Conservation (phyloP, 139 green algal genomes). For the Ostreobium quekettii region DNA sequence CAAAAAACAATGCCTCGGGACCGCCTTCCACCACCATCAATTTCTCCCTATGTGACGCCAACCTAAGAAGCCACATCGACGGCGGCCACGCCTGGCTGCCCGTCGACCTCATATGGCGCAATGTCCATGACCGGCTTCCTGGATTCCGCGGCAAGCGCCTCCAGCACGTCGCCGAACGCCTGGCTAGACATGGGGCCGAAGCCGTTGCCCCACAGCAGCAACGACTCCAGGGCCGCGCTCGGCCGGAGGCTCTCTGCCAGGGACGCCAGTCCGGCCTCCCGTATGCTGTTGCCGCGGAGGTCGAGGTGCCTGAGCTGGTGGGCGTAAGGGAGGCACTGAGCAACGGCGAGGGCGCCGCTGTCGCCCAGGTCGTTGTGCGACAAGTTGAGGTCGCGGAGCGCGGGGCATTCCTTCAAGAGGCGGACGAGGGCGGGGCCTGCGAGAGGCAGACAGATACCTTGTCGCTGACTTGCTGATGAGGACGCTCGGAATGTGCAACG, state of each 20-base stretch:
- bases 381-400: conserved; percentile 26
- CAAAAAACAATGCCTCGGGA: too few relatives aligned
- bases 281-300: conserved; percentile 34
- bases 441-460: neutral
- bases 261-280: conserved; percentile 27
- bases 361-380: conserved; percentile 34
- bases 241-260: conserved; percentile 32
- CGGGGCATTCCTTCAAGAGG: conserved; percentile 21
- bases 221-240: conserved; percentile 21
- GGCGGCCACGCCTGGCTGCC: conserved; percentile 23
- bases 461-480: too few relatives aligned
- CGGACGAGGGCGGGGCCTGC: conserved; percentile 36
- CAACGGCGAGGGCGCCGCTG: conserved; percentile 24
- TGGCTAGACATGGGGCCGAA: conserved; percentile 22
- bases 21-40: too few relatives aligned
- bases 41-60: neutral
- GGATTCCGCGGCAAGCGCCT: neutral
- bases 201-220: conserved; percentile 40
- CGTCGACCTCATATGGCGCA: conserved; percentile 32
- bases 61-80: neutral
- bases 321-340: conserved; percentile 29
- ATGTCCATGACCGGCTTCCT: conserved; percentile 24
- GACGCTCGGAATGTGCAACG: too few relatives aligned
- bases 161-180: conserved; percentile 24
- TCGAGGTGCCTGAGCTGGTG: conserved; percentile 26